These are phyloP conservation scores for Pyrenophora teres DNA, from an alignment of 2,329 filamentous ascomycete species.

Conservation along the genomic window DNA sequence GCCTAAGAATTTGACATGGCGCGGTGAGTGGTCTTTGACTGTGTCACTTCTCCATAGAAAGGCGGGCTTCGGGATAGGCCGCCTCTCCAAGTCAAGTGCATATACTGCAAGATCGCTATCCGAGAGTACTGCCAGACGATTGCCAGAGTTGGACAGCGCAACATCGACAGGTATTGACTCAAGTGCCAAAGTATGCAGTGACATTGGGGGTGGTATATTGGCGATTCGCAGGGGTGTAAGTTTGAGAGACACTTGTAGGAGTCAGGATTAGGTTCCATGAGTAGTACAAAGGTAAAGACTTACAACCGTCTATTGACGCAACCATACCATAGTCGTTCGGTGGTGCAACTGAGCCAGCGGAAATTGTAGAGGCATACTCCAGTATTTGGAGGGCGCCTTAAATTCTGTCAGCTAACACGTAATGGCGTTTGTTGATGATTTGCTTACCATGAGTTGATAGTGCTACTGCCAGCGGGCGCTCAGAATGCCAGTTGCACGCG, in stretches of 20 bases:
- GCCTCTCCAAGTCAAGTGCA: constrained; percentile 67
- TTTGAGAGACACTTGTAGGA: constrained; percentile 64
- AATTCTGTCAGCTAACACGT: not conserved
- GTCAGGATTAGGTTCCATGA: constrained; percentile 20
- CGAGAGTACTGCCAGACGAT: constrained; percentile 71
- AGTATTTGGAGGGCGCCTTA: constrained; percentile 59
- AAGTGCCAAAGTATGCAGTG: constrained; percentile 72
- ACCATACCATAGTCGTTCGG: constrained; percentile 80
- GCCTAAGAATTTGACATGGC: constrained; percentile 55
- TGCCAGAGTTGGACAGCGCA: constrained; percentile 60
- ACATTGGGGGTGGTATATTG: constrained; percentile 92
- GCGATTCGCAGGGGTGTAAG: constrained; percentile 82
- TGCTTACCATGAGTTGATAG: constrained; percentile 49
- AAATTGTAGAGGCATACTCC: constrained; percentile 69
- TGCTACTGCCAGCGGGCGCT: constrained; percentile 74
- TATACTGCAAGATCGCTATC: constrained; percentile 69
- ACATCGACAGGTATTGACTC: constrained; percentile 72
- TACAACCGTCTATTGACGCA: constrained; percentile 80
- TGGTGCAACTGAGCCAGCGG: constrained; percentile 69
- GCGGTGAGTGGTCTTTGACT: constrained; percentile 34
- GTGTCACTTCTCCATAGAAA: constrained; percentile 47
- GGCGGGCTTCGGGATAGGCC: constrained; percentile 52
- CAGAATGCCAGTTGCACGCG: constrained; percentile 73
- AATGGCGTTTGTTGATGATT: not conserved
- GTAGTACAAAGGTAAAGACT: constrained; percentile 28